Conservation (phyloP, 2,329 filamentous ascomycete species). For the Penicillium sp. region DNA sequence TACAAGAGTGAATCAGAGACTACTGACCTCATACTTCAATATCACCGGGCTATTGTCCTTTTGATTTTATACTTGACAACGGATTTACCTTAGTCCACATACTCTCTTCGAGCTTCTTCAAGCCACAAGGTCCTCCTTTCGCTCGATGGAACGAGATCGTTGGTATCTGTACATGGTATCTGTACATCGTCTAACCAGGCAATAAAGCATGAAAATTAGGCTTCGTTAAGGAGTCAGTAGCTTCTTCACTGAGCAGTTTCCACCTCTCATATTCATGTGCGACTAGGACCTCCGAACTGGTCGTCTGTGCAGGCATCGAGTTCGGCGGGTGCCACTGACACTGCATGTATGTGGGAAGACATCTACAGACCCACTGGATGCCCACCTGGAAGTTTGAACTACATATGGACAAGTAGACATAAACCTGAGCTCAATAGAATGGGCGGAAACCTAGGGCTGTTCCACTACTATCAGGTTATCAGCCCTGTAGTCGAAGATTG, state of each 20-base stretch:
- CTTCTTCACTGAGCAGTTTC: not conserved
- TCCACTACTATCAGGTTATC: too few relatives aligned
- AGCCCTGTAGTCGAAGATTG: too few relatives aligned
- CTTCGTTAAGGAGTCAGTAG: not conserved
- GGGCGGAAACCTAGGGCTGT: too few relatives aligned
- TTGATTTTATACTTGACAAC: not conserved
- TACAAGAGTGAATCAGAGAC: not conserved
- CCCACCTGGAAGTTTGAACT: too few relatives aligned
- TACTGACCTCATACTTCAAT: not conserved
- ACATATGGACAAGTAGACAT: too few relatives aligned
- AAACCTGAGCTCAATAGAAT: too few relatives aligned
- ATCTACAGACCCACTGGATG: conserved; percentile 10
- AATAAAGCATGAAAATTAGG: not conserved
- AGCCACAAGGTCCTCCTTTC: not conserved
- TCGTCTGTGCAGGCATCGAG: conserved; percentile 18
- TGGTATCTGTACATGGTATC: not conserved
- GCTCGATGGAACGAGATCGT: not conserved
- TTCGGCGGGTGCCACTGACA: conserved; percentile 5
- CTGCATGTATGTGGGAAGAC: conserved; percentile 3
- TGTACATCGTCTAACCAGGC: too few relatives aligned
- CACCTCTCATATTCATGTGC: conserved; percentile 13
- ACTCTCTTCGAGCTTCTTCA: not conserved
- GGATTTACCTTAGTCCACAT: not conserved
- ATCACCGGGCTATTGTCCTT: not conserved
- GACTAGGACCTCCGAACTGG: conserved; percentile 10